Evolutionary conservation across 345 rosid genomes (phyloP).

Genomic region (Sonneratia alba): DNA sequence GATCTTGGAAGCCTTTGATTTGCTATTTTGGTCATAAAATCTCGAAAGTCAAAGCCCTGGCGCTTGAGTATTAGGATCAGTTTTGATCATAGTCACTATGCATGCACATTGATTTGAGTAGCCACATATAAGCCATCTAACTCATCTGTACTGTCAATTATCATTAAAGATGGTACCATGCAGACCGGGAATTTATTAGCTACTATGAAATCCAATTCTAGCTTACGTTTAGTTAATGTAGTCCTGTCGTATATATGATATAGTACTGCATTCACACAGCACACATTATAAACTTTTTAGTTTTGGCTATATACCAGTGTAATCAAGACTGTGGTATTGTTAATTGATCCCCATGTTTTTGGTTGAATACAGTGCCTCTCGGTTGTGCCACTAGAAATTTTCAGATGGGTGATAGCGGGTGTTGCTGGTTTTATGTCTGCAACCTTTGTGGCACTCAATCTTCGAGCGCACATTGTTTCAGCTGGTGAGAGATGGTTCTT

Average conservation of each 20-base stretch:
- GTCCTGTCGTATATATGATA: too few species aligned
- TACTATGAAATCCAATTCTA: too few species aligned
- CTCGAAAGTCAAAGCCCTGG: background rate
- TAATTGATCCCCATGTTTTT: background rate
- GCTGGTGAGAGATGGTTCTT: conserved; percentile 93
- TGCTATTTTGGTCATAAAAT: background rate
- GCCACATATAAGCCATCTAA: background rate
- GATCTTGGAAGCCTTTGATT: background rate
- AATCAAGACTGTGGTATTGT: background rate
- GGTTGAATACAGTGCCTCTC: conserved; percentile 84
- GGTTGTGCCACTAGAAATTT: conserved; percentile 74
- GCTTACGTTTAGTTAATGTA: too few species aligned
- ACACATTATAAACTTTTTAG: background rate
- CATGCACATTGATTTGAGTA: background rate
- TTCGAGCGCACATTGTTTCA: conserved; percentile 76
- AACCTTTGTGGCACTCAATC: conserved; percentile 82
- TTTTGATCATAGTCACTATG: background rate
- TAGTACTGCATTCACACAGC: background rate
- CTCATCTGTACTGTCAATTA: background rate
- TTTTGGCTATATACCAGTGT: background rate
- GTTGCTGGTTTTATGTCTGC: conserved; percentile 98
- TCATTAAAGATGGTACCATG: background rate
- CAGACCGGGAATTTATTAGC: too few species aligned
- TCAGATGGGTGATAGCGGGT: conserved; percentile 91
- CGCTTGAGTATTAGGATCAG: background rate